Conservation (phyloP, 179 eudicot genomes). For the Patellifolia procumbens region DNA sequence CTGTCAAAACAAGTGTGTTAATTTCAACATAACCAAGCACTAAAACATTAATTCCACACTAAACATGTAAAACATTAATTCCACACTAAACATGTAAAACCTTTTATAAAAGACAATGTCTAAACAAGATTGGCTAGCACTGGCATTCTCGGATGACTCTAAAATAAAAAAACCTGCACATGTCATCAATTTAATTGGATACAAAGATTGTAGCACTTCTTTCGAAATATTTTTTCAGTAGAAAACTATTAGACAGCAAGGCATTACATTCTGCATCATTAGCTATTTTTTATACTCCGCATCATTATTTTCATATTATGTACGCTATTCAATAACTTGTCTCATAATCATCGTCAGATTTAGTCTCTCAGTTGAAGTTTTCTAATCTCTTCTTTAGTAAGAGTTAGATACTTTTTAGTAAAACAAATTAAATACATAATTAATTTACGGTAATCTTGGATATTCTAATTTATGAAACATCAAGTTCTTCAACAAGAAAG, state of each 20-base stretch:
- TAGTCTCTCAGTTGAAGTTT: too few species aligned
- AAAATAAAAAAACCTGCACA: neutral
- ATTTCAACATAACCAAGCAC: neutral
- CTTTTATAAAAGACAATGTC: neutral
- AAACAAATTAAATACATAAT: too few species aligned
- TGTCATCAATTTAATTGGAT: neutral
- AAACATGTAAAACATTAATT: neutral
- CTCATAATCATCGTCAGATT: too few species aligned
- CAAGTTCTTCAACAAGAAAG: too few species aligned
- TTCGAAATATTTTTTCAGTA: neutral
- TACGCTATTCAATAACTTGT: too few species aligned
- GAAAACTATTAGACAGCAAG: neutral
- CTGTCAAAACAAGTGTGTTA: slow-evolving; percentile 33
- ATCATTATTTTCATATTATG: too few species aligned
- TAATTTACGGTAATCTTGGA: too few species aligned
- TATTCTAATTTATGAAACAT: too few species aligned
- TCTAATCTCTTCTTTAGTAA: too few species aligned
- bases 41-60: neutral
- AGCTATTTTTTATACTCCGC: too few species aligned
- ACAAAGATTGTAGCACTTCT: neutral
- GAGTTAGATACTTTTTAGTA: too few species aligned
- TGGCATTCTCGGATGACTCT: neutral
- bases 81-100: too few species aligned
- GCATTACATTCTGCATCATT: neutral
- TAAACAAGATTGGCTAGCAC: neutral